Base-by-base conservation (phyloP, 768 basidiomycete species). In the Goffeauzyma gilvescens region DNA sequence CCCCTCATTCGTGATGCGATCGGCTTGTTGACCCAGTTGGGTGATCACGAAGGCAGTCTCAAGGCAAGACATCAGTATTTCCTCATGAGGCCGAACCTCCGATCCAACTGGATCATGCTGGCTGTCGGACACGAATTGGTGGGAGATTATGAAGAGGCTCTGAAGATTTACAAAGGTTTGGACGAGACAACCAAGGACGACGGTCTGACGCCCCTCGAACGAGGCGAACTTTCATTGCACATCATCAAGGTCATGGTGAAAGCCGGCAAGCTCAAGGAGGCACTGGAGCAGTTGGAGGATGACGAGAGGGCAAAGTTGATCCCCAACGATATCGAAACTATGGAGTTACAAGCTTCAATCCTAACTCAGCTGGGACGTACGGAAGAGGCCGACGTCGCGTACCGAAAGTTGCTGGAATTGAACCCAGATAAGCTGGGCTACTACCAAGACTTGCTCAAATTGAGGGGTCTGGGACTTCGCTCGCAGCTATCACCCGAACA, bases 1-100 rank as follows among this genome's bases (percentile, higher is more conserved):
- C 90, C 90, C 62, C 79, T 98, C 51, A 65, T 98, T 20, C 77
- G 83, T 32, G 93, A 96, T 62, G 73, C 84, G 0, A 84, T 89
- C 6, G 74, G 80, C 37, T 71, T 98, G 8, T 83, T 87, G 55
- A 76, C 84, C 0, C 89, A 95, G 49, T 72, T 86, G 10, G 76
- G 90, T 25, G 66, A 78, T 32, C 93, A 75, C 60, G 76, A 81
- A 31, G 69, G 67, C 5, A 72, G 89, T 21, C 74, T 86, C 30
- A 79, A 85, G 41, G 82, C 83, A 2, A 78, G 93, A 1, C 72
- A 81, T 51, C 74, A 74, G 6, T 75, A 93, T 41, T 73, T 95
- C 28, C 73, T 70, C 44, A 61, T 85, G 12, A 76, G 87, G 12
- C 87, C 90, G 0, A 75, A 76, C 42, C 66, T 81, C 14, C 81